These are phyloP conservation scores for Ambrosiella cleistominuta DNA, from an alignment of 2,329 filamentous ascomycete genomes.

Conservation along the genomic window DNA sequence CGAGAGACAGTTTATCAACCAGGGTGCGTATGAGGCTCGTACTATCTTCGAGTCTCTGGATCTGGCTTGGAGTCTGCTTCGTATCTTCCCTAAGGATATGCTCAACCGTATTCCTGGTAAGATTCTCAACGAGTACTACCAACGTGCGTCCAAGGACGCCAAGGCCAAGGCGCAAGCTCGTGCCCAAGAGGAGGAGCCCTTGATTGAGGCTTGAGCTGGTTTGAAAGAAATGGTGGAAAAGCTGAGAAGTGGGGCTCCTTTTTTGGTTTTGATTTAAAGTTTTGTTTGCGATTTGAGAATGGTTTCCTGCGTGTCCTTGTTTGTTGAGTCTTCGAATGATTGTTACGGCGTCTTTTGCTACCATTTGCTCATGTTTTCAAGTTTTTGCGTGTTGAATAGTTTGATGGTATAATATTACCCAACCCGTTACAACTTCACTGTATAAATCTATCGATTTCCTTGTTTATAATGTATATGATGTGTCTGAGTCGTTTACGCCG, in stretches of 20 bases:
- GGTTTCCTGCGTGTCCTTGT: background rate
- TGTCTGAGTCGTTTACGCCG: background rate
- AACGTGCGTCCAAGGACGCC: conserved; percentile 43
- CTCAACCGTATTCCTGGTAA: conserved; percentile 87
- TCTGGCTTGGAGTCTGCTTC: conserved; percentile 85
- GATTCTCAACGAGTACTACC: conserved; percentile 68
- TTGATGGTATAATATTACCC: too few species aligned
- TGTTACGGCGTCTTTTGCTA: background rate
- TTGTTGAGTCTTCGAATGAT: background rate
- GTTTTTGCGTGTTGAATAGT: background rate
- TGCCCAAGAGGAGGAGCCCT: conserved; percentile 35
- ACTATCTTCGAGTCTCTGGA: conserved; percentile 88
- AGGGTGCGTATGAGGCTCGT: conserved; percentile 82
- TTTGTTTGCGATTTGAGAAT: background rate
- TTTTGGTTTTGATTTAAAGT: background rate
- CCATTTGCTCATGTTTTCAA: background rate
- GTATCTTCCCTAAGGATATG: conserved; percentile 95
- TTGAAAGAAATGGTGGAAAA: background rate
- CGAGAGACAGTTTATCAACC: conserved; percentile 82
- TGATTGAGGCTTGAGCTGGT: conserved; percentile 38
- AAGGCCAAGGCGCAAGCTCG: conserved; percentile 45
- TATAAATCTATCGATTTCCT: too few species aligned
- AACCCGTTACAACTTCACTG: too few species aligned
- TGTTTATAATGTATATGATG: background rate
- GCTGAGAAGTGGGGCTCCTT: background rate